Conservation (phyloP, 129 eudicot genomes). For the Oenanthe sinensis region DNA sequence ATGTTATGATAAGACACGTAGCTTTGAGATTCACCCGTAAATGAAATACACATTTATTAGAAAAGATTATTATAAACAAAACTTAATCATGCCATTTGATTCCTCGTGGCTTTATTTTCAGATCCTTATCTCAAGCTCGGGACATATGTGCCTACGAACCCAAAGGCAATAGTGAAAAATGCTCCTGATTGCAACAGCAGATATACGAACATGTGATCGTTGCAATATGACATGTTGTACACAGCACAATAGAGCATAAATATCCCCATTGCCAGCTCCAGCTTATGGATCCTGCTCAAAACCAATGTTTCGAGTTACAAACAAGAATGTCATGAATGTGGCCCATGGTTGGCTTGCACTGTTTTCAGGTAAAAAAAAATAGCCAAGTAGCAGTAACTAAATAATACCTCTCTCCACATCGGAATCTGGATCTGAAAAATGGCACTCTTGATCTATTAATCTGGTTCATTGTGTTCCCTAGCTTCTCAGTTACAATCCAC, state of each 20-base stretch:
- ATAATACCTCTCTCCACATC: background rate
- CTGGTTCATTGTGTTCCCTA: background rate
- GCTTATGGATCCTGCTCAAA: conserved; percentile 8
- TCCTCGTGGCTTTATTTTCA: background rate
- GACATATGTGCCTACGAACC: conserved; percentile 10
- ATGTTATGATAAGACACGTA: background rate
- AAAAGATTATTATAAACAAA: background rate
- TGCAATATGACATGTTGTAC: conserved; percentile 9
- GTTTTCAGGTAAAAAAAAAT: background rate
- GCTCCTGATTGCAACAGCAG: conserved; percentile 14
- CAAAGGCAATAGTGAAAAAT: conserved; percentile 7
- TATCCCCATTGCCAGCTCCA: conserved; percentile 9
- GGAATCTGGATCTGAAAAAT: background rate
- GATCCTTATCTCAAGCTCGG: background rate
- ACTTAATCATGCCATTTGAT: background rate
- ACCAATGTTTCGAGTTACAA: background rate
- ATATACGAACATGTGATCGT: conserved; percentile 8
- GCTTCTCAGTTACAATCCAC: conserved; percentile 16
- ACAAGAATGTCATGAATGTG: background rate
- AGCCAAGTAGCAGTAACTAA: background rate
- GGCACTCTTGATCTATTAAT: background rate
- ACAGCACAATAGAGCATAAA: conserved; percentile 5
- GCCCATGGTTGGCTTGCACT: background rate
- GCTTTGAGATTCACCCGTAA: background rate
- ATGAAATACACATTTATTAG: background rate